These are phyloP conservation scores for Nemophila menziesii DNA, from an alignment of 257 asterid genomes.

Conservation along the genomic window DNA sequence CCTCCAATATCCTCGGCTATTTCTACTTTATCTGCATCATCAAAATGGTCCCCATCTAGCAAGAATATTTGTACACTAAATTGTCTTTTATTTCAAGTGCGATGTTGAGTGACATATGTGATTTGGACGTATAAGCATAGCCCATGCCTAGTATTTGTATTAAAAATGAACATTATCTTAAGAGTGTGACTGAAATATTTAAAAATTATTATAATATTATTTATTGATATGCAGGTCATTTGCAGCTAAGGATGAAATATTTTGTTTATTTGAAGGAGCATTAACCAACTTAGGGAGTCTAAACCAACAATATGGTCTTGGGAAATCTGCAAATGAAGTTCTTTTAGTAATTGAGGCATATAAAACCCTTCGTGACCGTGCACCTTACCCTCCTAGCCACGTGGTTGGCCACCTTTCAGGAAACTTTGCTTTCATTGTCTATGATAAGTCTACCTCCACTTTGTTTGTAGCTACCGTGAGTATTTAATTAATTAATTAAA, in stretches of 20 bases:
- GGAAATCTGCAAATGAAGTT: constrained; percentile 87
- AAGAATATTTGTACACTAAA: too few species aligned
- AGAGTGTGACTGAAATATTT: background rate
- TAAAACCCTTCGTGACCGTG: constrained; percentile 91
- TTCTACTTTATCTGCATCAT: too few species aligned
- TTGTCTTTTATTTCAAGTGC: too few species aligned
- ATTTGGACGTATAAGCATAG: too few species aligned
- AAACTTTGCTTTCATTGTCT: constrained; percentile 70
- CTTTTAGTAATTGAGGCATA: constrained; percentile 92
- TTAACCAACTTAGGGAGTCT: constrained; percentile 88
- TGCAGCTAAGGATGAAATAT: constrained; percentile 91
- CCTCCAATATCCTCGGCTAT: too few species aligned
- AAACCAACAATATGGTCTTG: constrained; percentile 83
- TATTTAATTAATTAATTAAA: constrained; percentile 16
- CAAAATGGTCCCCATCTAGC: too few species aligned
- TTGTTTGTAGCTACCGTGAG: constrained; percentile 90
- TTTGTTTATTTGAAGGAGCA: constrained; percentile 91
- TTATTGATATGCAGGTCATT: constrained; percentile 44
- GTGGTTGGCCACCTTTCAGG: constrained; percentile 97
- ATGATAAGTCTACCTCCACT: constrained; percentile 80
- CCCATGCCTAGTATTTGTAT: too few species aligned
- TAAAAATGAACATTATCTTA: too few species aligned
- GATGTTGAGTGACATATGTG: too few species aligned
- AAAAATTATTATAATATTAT: too few species aligned
- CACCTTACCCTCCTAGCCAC: constrained; percentile 94